Base-by-base conservation (phyloP, 805 yeast species). In the Hanseniaspora occidentalis region DNA sequence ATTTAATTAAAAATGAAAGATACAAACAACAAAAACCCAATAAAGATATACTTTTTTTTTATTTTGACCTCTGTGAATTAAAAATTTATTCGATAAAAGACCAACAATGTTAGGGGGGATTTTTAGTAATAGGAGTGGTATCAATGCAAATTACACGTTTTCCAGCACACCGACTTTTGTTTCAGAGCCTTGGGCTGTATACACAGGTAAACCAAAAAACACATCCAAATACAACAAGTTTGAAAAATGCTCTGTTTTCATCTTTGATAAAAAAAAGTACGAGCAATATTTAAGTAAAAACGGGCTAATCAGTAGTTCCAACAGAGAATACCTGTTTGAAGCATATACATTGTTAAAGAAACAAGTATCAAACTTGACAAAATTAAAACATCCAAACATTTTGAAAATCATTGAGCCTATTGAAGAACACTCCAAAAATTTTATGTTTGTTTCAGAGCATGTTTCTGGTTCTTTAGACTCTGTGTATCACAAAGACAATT, bases 331-430 rank as follows among this genome's bases (percentile, higher is more conserved):
- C 35, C 51, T 73, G 2, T 56, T 76, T 37, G 77, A 71, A 33
- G 92, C 88, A 36, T 79, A 75, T 49, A 80, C 75, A 35, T 66
- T 79, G 17, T 62, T 92, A 37, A 71, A 76, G 49, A 62, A 64
- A 21, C 92, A 86, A 50, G 79, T 85, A 2, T 62, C 74, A 18
- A 79, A 80, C 46, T 62, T 88, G 53, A 75, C 94, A 14, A 82
- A 79, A 54, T 65, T 92, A 50, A 81, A 86, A 49, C 99, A 92
- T 57, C 98, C 99, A 0, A 79, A 85, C 47, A 69, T 92, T 21
- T 61, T 92, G 36, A 78, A 86, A 1, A 68, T 92, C 2, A 73
- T 84, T 27, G 98, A 94, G 56, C 95, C 94, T 0, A 60, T 88
- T 45, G 97, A 92, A 58, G 94, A 86, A 48, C 82, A 89, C 27